Base-by-base conservation (phyloP, 202 grass and related monocot species). In the Brachypodium distachyon region DNA sequence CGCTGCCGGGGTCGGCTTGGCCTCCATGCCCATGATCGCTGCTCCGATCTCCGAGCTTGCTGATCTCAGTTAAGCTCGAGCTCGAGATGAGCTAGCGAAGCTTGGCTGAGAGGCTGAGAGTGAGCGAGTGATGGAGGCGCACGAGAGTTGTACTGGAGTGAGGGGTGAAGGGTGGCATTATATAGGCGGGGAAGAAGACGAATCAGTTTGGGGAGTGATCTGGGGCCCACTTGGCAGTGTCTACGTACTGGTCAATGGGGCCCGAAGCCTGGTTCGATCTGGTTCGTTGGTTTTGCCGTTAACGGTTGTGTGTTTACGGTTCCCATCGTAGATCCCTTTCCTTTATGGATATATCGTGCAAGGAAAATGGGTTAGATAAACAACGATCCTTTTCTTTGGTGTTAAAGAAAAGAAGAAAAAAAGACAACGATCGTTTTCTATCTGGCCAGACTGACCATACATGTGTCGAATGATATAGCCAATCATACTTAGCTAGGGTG, bases 181-280 rank as follows among this genome's bases (percentile, higher is more conserved):
- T 68, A 86, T 65, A 83, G 74, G 58, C 54, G 12, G 54, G 25
- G 38, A 10, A 36, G 36, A 36, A 9, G 44, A 26, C 8, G 50
- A 25, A 22, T 5, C 9, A 6, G 1, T 58, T 25, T 8, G 63
- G 63, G 4, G 31, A 12, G 41, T 18, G 38, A 27, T 10, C 0
- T 13, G 16, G 84, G 79, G 36, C 43, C 80, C 61, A 43, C n/a
- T 17, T 72, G 58, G 32, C 60, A 74, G 85, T 4, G 46, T 1
- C 4, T 23, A 13, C 76, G 60, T 78, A 43, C 12, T 28, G n/a
- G 4, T 10, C 22, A 1, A 13, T 31, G 39, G 64, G 40, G 7
- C 14, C 64, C 48, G 7, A 29, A 13, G 14, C 6, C 39, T 67
- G 40, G 40, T 46, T 67, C 64, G 8, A 10, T 23, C 14, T 11